Evolutionary conservation across 2,329 filamentous ascomycete genomes (phyloP).

Genomic region (Fusarium multiceps): DNA sequence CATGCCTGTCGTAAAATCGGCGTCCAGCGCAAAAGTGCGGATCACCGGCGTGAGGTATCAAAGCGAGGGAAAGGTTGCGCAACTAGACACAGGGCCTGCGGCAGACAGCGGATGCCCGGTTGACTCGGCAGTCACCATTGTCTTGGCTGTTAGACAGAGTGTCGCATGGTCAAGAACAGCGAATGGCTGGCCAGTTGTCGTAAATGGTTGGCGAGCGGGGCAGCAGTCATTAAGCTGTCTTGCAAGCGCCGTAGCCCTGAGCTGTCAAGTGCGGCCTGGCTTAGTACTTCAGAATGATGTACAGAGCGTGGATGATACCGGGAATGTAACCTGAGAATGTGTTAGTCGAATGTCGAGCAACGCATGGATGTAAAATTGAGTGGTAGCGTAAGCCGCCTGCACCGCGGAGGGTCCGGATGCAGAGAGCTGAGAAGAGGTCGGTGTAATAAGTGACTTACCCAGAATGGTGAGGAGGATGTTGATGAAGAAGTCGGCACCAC

Average conservation of each 20-base stretch:
- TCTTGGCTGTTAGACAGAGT: conserved; percentile 32
- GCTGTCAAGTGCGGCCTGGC: conserved; percentile 23
- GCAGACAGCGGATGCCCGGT: conserved; percentile 24
- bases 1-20: conserved; percentile 39
- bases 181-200: conserved; percentile 23
- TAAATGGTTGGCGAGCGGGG: conserved; percentile 29
- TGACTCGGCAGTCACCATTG: conserved; percentile 35
- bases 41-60: conserved; percentile 36
- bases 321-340: conserved; percentile 67
- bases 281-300: conserved; percentile 93
- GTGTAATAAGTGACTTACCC: conserved; percentile 53
- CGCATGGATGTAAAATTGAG: background rate
- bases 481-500: conserved; percentile 87
- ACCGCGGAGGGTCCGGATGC: conserved; percentile 55
- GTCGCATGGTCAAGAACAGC: conserved; percentile 21
- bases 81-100: conserved; percentile 21
- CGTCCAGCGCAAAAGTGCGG: conserved; percentile 27
- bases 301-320: conserved; percentile 92
- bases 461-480: conserved; percentile 89
- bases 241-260: conserved; percentile 25
- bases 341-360: conserved; percentile 29
- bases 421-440: conserved; percentile 8
- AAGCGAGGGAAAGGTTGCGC: conserved; percentile 27
- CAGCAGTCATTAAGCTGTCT: conserved; percentile 19
- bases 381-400: conserved; percentile 11